Base-by-base conservation (phyloP, 805 yeast genomes). In the Kluyveromyces dobzhanskii region DNA sequence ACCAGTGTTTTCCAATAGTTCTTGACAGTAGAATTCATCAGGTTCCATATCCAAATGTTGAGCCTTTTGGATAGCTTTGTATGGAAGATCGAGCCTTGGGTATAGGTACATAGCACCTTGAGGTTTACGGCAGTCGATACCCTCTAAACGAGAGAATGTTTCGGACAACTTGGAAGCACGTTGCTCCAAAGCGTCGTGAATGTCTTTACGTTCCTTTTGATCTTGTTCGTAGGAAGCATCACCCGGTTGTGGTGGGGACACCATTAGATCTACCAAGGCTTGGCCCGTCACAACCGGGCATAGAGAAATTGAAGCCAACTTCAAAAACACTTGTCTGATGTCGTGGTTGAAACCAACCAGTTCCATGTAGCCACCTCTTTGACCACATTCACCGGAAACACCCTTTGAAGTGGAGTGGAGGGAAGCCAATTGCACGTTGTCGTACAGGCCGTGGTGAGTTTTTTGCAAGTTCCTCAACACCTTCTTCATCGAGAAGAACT, bases 321-420 rank as follows among this genome's bases (percentile, higher is more conserved):
- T 92, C 61, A 82, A 70, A 38, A 92, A 70, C 40, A 84, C 73
- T 23, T 76, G 83, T 50, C 70, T 65, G 13, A 88, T 80, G 32
- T 81, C 87, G 3, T 68, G 69, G 11, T 72, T 66, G 63, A 92
- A 84, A 1, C 96, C 96, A 9, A 80, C 73, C 6, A 88, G 65
- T 64, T 92, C 99, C 92, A 92, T 84, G 69, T 88, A 92, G 4
- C 99, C 99, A 53, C 97, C 99, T 65, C 99, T 79, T 68, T 92
- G 98, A 44, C 99, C 99, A 72, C 99, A 92, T 65, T 92, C 99
- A 46, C 98, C 99, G 46, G 86, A 75, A 50, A 87, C 86, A 61
- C 99, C 99, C 64, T 92, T 92, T 10, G 97, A 90, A 31, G 95
- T 86, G n/a, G 97, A 87, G 62, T 92, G 97, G 50, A 92, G 67